These are phyloP conservation scores for Podila epigama DNA, from an alignment of 192 early-diverging fungal species.

Conservation along the genomic window DNA sequence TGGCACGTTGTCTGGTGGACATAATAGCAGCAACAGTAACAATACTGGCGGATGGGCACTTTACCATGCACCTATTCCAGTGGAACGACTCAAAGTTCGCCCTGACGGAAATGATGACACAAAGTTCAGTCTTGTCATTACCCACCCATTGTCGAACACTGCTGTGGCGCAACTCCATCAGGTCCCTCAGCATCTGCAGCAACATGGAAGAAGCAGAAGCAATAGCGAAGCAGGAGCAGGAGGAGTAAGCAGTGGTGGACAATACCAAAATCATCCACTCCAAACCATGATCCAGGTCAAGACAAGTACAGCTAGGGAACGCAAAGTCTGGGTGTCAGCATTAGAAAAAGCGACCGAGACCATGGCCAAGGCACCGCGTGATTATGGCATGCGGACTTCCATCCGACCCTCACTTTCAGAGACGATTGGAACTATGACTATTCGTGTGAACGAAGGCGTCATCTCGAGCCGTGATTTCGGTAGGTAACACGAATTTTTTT, in stretches of 20 bases:
- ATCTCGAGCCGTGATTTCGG: conserved; percentile 32
- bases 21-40: too few species aligned
- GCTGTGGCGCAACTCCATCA: conserved; percentile 3
- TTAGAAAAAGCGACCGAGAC: conserved; percentile 27
- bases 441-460: conserved; percentile 14
- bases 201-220: not conserved
- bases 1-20: conserved; percentile 1
- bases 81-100: conserved; percentile 18
- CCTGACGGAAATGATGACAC: conserved; percentile 9
- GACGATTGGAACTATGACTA: conserved; percentile 36
- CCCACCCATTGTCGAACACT: not conserved
- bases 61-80: conserved; percentile 24
- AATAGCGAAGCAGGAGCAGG: conserved; percentile 7
- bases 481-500: conserved; percentile 7
- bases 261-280: too few species aligned
- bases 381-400: conserved; percentile 33
- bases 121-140: conserved; percentile 14
- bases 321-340: conserved; percentile 9
- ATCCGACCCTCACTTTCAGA: conserved; percentile 31
- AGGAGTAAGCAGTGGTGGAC: not conserved
- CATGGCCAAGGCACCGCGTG: conserved; percentile 25
- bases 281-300: conserved; percentile 29
- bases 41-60: conserved; percentile 11
- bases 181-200: conserved; percentile 14
- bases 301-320: conserved; percentile 12